Conservation (phyloP, 148 eudicot genomes). For the Rhododendron mucronatum region DNA sequence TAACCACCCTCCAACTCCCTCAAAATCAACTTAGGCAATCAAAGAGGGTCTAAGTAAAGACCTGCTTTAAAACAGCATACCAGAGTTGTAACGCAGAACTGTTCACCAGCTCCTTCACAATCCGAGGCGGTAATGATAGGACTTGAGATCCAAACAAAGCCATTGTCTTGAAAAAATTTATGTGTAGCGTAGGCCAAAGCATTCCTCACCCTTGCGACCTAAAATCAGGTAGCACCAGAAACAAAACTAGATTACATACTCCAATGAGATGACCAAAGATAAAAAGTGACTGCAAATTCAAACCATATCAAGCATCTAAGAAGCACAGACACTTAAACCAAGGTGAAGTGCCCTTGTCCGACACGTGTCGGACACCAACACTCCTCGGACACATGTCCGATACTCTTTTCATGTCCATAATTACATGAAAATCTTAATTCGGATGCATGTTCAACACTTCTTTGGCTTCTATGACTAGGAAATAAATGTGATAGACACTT, state of each 20-base stretch:
- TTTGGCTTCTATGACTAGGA: neutral
- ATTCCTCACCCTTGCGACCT: slow-evolving; percentile 98
- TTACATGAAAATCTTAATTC: neutral
- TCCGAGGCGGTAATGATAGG: slow-evolving; percentile 97
- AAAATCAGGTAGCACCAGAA: slow-evolving; percentile 32
- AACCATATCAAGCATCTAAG: neutral
- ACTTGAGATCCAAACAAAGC: slow-evolving; percentile 97
- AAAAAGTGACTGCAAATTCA: neutral
- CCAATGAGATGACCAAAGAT: neutral
- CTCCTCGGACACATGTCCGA: neutral
- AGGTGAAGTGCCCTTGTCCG: neutral
- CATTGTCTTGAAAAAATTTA: slow-evolving; percentile 94
- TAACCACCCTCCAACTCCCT: neutral
- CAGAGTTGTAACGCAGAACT: slow-evolving; percentile 97
- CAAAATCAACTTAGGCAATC: neutral
- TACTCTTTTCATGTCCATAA: neutral
- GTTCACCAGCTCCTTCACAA: slow-evolving; percentile 99
- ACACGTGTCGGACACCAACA: neutral
- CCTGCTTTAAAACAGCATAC: slow-evolving; percentile 38
- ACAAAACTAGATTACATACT: slow-evolving; percentile 9
- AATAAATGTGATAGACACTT: neutral
- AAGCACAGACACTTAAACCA: neutral
- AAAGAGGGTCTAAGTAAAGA: neutral
- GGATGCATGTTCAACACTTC: neutral
- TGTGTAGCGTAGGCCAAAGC: slow-evolving; percentile 94